Evolutionary conservation across 768 basidiomycete species (phyloP).

Genomic region (Mycena rosella): DNA sequence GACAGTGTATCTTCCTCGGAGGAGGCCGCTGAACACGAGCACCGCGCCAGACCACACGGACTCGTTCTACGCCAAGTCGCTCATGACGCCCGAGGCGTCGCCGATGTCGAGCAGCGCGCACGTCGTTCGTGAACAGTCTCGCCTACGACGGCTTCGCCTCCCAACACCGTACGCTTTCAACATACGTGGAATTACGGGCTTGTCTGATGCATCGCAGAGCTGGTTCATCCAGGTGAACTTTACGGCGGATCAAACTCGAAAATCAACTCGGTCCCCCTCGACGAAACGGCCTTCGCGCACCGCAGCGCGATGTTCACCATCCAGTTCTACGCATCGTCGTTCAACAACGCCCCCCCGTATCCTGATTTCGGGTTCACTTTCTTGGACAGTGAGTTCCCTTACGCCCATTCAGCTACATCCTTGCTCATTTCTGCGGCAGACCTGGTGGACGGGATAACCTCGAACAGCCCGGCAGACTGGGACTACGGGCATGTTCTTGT

Average conservation of each 20-base stretch:
- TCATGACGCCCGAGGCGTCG: conserved; percentile 53
- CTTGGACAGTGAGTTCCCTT: conserved; percentile 51
- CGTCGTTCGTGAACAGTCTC: conserved; percentile 53
- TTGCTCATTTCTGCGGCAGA: conserved; percentile 36
- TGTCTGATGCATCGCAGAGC: conserved; percentile 39
- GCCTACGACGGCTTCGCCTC: conserved; percentile 53
- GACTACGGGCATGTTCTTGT: conserved; percentile 49
- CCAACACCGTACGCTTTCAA: conserved; percentile 48
- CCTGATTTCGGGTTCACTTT: conserved; percentile 59
- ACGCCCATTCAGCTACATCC: not conserved
- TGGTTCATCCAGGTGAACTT: conserved; percentile 56
- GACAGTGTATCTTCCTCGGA: conserved; percentile 46
- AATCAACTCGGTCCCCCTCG: conserved; percentile 54
- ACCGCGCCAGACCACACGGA: conserved; percentile 49
- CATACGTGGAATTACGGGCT: too few species aligned
- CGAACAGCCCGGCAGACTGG: conserved; percentile 54
- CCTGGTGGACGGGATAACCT: conserved; percentile 49
- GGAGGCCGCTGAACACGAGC: conserved; percentile 47
- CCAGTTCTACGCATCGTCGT: conserved; percentile 63
- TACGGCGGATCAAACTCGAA: conserved; percentile 61
- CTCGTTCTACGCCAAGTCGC: conserved; percentile 52
- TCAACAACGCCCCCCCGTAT: conserved; percentile 53
- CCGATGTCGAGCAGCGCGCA: conserved; percentile 50
- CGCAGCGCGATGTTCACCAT: conserved; percentile 59
- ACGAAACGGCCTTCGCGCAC: conserved; percentile 61